These are phyloP conservation scores for Alternaria atra DNA, from an alignment of 2,329 filamentous ascomycete species.

Conservation along the genomic window DNA sequence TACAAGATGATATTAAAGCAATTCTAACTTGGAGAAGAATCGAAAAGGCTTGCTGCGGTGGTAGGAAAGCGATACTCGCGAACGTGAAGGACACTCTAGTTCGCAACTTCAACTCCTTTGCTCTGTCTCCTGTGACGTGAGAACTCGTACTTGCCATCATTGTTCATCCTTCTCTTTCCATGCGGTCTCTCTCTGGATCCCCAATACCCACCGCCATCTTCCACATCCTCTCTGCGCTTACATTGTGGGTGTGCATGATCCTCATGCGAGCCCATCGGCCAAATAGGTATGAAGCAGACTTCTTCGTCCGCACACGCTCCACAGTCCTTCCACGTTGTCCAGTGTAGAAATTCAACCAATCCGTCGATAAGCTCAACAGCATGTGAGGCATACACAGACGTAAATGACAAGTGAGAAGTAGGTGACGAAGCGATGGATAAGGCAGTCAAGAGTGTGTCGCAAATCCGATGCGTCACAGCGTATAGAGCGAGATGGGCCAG, in stretches of 20 bases:
- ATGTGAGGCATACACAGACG: constrained; percentile 8
- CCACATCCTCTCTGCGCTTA: constrained; percentile 18
- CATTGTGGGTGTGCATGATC: constrained; percentile 64
- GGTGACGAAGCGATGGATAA: constrained; percentile 22
- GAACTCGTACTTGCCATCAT: not conserved
- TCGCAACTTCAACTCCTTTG: not conserved
- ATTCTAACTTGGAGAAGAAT: not conserved
- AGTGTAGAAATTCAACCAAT: constrained; percentile 63
- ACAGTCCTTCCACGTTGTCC: constrained; percentile 69
- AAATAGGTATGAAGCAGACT: constrained; percentile 70
- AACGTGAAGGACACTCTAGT: not conserved
- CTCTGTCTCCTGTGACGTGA: not conserved
- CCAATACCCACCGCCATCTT: constrained; percentile 34
- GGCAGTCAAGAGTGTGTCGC: constrained; percentile 44
- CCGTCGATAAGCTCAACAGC: constrained; percentile 47
- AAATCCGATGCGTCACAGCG: constrained; percentile 43
- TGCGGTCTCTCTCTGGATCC: constrained; percentile 12
- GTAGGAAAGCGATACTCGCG: not conserved
- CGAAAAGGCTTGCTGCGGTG: not conserved
- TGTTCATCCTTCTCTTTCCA: not conserved
- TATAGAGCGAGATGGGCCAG: constrained; percentile 45
- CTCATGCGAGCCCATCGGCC: constrained; percentile 65
- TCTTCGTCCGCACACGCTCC: constrained; percentile 63
- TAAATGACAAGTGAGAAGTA: constrained; percentile 13
- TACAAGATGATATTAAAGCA: not conserved